A percentile compares a stretch with the other conserved stretches of the same genome.
These are phyloP conservation scores for Balakata baccata DNA, from an alignment of 345 rosid species.

Conservation along the genomic window DNA sequence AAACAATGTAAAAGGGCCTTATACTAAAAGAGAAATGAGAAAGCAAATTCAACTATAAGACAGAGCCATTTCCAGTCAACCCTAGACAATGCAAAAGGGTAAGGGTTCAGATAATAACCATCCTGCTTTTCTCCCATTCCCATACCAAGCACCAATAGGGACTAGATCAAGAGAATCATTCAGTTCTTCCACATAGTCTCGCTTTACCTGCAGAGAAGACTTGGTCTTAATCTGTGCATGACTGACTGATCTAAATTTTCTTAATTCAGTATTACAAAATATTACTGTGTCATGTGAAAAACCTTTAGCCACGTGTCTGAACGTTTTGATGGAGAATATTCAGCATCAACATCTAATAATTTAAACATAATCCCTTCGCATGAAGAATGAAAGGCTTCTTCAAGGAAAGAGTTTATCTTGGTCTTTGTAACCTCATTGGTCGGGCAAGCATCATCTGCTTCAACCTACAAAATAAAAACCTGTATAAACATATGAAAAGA, in stretches of 20 bases:
- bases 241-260: neutral
- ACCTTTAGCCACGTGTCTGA: constrained; percentile 91
- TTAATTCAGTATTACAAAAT: neutral
- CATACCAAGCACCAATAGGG: constrained; percentile 95
- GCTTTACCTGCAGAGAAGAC: constrained; percentile 60
- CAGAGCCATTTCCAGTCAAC: neutral
- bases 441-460: constrained; percentile 49
- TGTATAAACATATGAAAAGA: constrained; percentile 12
- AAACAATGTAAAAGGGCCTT: neutral
- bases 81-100: neutral
- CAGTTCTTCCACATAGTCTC: constrained; percentile 79
- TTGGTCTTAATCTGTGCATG: constrained; percentile 7
- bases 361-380: constrained; percentile 91
- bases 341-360: constrained; percentile 61
- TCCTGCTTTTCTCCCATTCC: constrained; percentile 92
- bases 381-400: constrained; percentile 61
- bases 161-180: constrained; percentile 85
- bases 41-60: neutral
- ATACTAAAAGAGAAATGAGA: neutral
- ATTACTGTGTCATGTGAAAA: neutral
- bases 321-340: constrained; percentile 80
- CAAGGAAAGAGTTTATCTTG: constrained; percentile 57
- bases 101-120: constrained; percentile 46
- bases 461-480: constrained; percentile 44
- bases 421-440: constrained; percentile 39